phyloP scores from a whole-genome alignment of 305 asterid genomes.

The Ruellia speciosa region DNA sequence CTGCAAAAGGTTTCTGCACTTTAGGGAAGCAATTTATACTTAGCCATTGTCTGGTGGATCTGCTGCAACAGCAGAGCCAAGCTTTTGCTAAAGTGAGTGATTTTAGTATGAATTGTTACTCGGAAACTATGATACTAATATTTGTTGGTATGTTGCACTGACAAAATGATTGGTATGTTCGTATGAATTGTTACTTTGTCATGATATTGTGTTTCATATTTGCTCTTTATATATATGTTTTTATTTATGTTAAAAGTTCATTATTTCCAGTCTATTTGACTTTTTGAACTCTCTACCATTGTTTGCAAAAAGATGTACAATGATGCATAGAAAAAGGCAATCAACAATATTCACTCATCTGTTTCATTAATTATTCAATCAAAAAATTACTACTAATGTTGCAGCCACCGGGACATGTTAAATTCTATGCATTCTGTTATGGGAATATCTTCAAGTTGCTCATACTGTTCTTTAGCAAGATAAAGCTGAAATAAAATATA shows the following conservation, averaged over 20 bases:
- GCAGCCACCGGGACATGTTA: too few species aligned
- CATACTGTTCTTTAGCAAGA: too few species aligned
- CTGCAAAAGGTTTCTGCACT: conserved; percentile 77
- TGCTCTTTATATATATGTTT: too few species aligned
- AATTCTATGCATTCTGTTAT: too few species aligned
- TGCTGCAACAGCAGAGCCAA: conserved; percentile 98
- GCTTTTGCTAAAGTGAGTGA: conserved; percentile 83
- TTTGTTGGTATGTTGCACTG: conserved; percentile 13
- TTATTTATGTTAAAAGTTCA: neutral
- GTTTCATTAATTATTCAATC: neutral
- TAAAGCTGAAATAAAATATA: neutral
- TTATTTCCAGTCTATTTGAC: neutral
- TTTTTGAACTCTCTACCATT: conserved; percentile 5
- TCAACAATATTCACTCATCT: conserved; percentile 1
- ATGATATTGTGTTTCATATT: neutral
- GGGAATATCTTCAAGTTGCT: too few species aligned
- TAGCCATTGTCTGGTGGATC: conserved; percentile 94
- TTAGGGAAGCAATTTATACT: conserved; percentile 65
- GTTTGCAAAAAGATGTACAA: conserved; percentile 12
- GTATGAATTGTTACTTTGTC: conserved; percentile 4
- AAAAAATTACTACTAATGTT: too few species aligned
- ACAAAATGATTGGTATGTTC: conserved; percentile 2
- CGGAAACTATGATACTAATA: conserved; percentile 4
- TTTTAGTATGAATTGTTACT: conserved; percentile 9
- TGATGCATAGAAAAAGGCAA: neutral